A percentile compares a stretch with the other conserved stretches of the same genome.
Evolutionary conservation across 495 filamentous ascomycete species (phyloP).

Genomic region (Penicillium ochrochloron): DNA sequence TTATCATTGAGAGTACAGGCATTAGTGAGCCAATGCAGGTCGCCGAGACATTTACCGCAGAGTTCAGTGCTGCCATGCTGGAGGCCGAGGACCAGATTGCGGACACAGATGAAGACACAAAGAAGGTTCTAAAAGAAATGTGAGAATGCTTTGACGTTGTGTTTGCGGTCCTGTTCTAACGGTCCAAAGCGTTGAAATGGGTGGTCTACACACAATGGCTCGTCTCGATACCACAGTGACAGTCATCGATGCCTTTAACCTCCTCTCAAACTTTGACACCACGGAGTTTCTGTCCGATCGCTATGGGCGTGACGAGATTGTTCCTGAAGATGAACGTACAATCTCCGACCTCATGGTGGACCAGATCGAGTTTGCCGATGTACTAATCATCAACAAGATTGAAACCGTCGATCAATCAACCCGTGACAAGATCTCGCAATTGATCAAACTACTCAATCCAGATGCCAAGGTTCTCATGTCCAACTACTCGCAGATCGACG

Average conservation of each 20-base stretch:
- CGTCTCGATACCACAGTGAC: slow-evolving; percentile 63
- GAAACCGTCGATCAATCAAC: slow-evolving; percentile 47
- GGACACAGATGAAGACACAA: slow-evolving; percentile 38
- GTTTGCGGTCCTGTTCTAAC: slow-evolving; percentile 7
- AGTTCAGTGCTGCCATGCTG: slow-evolving; percentile 52
- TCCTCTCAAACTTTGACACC: slow-evolving; percentile 61
- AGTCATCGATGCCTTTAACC: slow-evolving; percentile 62
- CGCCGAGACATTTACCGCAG: slow-evolving; percentile 61
- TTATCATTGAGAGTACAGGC: slow-evolving; percentile 63
- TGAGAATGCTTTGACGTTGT: slow-evolving; percentile 16
- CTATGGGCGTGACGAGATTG: slow-evolving; percentile 44
- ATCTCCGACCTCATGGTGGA: slow-evolving; percentile 65
- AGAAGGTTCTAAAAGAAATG: slow-evolving; percentile 46
- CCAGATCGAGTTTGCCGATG: slow-evolving; percentile 66
- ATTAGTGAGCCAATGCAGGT: slow-evolving; percentile 69
- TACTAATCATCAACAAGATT: slow-evolving; percentile 62
- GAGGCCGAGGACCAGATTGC: slow-evolving; percentile 39
- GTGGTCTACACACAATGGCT: slow-evolving; percentile 57
- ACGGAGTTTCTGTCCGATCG: slow-evolving; percentile 60
- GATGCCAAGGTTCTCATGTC: slow-evolving; percentile 54
- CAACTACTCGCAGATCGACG: slow-evolving; percentile 50
- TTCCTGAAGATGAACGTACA: slow-evolving; percentile 61
- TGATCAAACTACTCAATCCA: slow-evolving; percentile 55
- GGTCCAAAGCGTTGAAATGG: slow-evolving; percentile 44
- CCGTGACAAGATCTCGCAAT: slow-evolving; percentile 43